phyloP scores from a whole-genome alignment of 108 stramenopile species.

The Skeletonema costatum region DNA sequence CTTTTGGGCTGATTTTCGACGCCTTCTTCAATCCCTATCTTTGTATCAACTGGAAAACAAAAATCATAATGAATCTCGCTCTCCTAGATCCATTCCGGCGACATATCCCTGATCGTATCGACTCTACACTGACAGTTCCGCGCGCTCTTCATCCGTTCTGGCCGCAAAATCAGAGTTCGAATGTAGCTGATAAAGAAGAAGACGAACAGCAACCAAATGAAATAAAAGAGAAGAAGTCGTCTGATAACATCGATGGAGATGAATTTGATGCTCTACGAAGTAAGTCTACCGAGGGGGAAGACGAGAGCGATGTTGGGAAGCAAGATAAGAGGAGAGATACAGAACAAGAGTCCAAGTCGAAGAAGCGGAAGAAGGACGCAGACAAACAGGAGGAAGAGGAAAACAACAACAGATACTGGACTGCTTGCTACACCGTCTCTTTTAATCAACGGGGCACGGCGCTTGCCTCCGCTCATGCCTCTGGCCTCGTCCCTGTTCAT shows the following conservation, averaged over 20 bases:
- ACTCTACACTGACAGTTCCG: constrained; percentile 70
- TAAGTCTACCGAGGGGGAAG: background rate
- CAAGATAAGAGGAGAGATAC: background rate
- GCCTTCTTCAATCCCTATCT: too few relatives aligned
- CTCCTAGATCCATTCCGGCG: constrained; percentile 75
- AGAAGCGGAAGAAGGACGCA: constrained; percentile 3
- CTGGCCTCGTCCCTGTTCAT: constrained; percentile 63
- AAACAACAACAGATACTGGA: constrained; percentile 45
- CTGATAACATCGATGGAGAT: constrained; percentile 18
- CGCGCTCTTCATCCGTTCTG: constrained; percentile 50
- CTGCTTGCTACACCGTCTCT: constrained; percentile 62
- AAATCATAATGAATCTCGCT: constrained; percentile 69
- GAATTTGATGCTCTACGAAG: background rate
- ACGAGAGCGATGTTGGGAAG: background rate
- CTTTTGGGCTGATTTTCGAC: too few relatives aligned
- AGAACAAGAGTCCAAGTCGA: background rate
- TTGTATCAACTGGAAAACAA: too few relatives aligned
- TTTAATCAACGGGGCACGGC: constrained; percentile 77
- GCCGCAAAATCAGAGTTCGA: constrained; percentile 1
- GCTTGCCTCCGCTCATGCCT: constrained; percentile 74
- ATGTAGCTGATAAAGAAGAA: background rate
- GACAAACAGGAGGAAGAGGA: background rate
- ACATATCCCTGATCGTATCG: constrained; percentile 81
- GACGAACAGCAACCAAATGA: constrained; percentile 9
- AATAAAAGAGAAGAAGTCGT: background rate